Conservation (phyloP, 192 early-diverging fungal species). For the Coemansia sp. region DNA sequence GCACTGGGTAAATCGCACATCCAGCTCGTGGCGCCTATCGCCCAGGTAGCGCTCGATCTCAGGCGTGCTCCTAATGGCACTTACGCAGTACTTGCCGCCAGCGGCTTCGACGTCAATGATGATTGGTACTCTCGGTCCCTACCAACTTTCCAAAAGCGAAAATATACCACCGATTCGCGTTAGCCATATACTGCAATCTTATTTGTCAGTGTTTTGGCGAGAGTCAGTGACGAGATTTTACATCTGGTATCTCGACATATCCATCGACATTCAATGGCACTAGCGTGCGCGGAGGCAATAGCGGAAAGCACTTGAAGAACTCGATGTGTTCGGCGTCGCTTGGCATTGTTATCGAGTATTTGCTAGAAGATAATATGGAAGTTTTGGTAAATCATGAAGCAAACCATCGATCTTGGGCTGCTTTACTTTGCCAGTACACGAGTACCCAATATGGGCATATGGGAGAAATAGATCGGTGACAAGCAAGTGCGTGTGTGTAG, state of each 20-base stretch:
- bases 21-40: constrained; percentile 17
- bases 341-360: not conserved
- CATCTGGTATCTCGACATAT: constrained; percentile 29
- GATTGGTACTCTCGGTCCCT: constrained; percentile 16
- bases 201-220: too few species aligned
- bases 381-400: too few species aligned
- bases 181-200: too few species aligned
- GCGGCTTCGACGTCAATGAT: constrained; percentile 17
- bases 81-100: constrained; percentile 23
- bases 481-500: constrained; percentile 1
- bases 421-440: not conserved
- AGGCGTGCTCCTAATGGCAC: constrained; percentile 30
- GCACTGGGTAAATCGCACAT: constrained; percentile 42
- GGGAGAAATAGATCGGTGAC: not conserved
- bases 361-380: too few species aligned
- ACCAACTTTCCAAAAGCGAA: not conserved
- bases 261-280: constrained; percentile 40
- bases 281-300: constrained; percentile 34
- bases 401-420: too few species aligned
- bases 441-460: not conserved
- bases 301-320: constrained; percentile 44
- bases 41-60: constrained; percentile 18
- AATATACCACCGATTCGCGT: too few species aligned
- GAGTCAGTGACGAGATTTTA: not conserved
- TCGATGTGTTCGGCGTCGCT: constrained; percentile 37